phyloP scores from a whole-genome alignment of 495 filamentous ascomycete species.

The Penicillium arizonense region DNA sequence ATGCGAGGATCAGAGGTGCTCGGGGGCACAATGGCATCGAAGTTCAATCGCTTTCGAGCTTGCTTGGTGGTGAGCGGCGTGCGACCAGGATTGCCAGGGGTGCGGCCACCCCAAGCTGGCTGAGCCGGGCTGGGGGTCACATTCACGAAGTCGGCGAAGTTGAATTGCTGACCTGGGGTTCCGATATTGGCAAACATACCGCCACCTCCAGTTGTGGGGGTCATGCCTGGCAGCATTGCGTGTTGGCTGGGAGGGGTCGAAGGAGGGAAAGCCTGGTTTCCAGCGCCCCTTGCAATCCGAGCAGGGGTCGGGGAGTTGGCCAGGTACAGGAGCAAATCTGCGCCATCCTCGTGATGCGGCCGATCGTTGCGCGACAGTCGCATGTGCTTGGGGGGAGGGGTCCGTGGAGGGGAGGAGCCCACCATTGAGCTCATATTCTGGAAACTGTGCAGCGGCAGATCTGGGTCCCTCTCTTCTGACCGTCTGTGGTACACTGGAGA shows the following conservation, averaged over 20 bases:
- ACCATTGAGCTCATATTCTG: conserved; percentile 52
- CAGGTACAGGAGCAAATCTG: conserved; percentile 86
- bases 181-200: conserved; percentile 56
- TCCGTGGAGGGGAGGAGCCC: conserved; percentile 76
- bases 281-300: conserved; percentile 37
- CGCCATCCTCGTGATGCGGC: conserved; percentile 71
- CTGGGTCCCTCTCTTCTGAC: conserved; percentile 72
- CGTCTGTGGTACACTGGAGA: conserved; percentile 59
- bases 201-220: conserved; percentile 71
- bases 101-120: conserved; percentile 68
- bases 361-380: conserved; percentile 47
- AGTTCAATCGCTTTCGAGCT: conserved; percentile 62
- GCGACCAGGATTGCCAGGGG: conserved; percentile 53
- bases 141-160: conserved; percentile 96
- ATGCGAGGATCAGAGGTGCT: conserved; percentile 33
- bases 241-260: conserved; percentile 84
- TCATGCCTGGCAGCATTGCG: conserved; percentile 59
- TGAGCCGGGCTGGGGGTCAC: conserved; percentile 95
- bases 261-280: conserved; percentile 59
- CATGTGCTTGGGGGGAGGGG: conserved; percentile 68
- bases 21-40: conserved; percentile 63
- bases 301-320: conserved; percentile 91
- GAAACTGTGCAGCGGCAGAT: conserved; percentile 76
- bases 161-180: conserved; percentile 69
- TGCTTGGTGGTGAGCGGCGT: conserved; percentile 58